phyloP scores from a whole-genome alignment of 225 moss, liverwort and hornwort genomes.

The Bryum argenteum region DNA sequence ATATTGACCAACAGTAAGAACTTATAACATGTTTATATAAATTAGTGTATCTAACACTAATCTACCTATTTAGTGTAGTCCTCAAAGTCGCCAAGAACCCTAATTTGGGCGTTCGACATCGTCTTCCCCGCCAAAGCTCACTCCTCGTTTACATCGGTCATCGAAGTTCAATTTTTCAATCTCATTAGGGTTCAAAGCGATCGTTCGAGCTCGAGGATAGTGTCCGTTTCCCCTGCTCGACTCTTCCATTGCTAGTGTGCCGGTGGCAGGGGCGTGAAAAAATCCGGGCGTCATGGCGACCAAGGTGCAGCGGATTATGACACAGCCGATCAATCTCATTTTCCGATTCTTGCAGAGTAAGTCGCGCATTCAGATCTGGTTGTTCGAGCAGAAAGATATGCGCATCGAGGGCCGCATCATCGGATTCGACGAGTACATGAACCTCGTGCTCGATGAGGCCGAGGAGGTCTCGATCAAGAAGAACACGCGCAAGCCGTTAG shows the following conservation, averaged over 20 bases:
- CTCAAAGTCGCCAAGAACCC: no score
- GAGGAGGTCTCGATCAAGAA: conserved; percentile 62
- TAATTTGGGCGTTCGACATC: not conserved
- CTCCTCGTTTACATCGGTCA: not conserved
- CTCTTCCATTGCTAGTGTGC: not conserved
- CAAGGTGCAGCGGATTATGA: conserved; percentile 99
- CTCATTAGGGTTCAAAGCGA: not conserved
- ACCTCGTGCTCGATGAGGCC: conserved; percentile 58
- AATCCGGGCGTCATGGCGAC: conserved; percentile 72
- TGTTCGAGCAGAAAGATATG: conserved; percentile 66
- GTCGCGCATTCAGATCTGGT: conserved; percentile 60
- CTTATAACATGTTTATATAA: no score
- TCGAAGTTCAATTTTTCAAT: not conserved
- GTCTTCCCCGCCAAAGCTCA: not conserved
- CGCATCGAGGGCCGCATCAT: conserved; percentile 62
- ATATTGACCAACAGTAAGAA: no score
- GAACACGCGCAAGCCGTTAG: conserved; percentile 60
- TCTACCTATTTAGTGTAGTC: no score
- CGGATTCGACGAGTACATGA: conserved; percentile 66
- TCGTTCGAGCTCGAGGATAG: not conserved
- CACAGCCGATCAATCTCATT: conserved; percentile 78
- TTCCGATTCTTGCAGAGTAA: conserved; percentile 62
- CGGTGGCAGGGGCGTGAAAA: conserved; percentile 9
- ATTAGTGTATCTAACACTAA: no score
- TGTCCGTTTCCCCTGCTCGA: not conserved